Evolutionary conservation across 179 eudicot genomes (phyloP).

Genomic region (Actinidia chinensis): DNA sequence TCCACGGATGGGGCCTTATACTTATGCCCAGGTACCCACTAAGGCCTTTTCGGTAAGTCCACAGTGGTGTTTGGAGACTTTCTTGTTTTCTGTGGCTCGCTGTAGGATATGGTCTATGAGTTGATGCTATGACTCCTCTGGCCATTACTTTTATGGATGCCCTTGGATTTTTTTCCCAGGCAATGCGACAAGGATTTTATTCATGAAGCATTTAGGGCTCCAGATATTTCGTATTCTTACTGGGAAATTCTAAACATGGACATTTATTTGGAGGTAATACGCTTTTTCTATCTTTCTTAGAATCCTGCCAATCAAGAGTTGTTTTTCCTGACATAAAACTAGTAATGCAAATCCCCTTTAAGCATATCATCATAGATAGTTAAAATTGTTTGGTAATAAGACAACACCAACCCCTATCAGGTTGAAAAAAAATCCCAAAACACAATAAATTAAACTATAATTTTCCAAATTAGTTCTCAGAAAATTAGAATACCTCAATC

Average conservation of each 20-base stretch:
- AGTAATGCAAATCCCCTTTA: no score
- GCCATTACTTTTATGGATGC: slow-evolving; percentile 98
- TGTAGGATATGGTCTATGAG: slow-evolving; percentile 88
- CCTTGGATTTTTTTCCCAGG: slow-evolving; percentile 94
- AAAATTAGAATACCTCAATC: no score
- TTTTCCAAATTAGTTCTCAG: no score
- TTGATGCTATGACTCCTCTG: slow-evolving; percentile 75
- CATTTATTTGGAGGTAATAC: slow-evolving; percentile 30
- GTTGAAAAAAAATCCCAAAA: no score
- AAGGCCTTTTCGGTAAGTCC: slow-evolving; percentile 73
- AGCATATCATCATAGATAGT: no score
- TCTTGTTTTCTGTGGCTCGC: slow-evolving; percentile 81
- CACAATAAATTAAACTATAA: no score
- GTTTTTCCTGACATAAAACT: no score
- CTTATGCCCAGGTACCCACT: slow-evolving; percentile 90
- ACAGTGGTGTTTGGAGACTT: slow-evolving; percentile 75
- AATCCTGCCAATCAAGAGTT: no score
- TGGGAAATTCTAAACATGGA: slow-evolving; percentile 45
- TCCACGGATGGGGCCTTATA: slow-evolving; percentile 94
- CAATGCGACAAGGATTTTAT: slow-evolving; percentile 97
- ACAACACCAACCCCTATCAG: no score
- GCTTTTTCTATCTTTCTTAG: no score
- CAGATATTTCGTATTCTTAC: slow-evolving; percentile 79
- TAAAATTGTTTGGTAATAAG: no score
- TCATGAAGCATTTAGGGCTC: slow-evolving; percentile 89